These are phyloP conservation scores for Corchorus olitorius DNA, from an alignment of 345 rosid genomes.

Conservation along the genomic window DNA sequence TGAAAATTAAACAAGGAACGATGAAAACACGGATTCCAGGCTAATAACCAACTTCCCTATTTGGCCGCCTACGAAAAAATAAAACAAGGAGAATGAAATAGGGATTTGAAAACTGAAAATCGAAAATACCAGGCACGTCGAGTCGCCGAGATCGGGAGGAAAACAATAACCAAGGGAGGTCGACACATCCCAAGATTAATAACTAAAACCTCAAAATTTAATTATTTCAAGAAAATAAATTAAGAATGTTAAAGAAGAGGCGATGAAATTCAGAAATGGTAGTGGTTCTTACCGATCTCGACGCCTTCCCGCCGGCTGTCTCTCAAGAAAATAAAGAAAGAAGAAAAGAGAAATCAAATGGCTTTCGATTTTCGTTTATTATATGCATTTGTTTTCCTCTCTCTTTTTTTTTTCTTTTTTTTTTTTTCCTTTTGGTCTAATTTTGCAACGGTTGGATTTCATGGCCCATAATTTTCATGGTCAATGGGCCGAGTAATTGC, in stretches of 20 bases:
- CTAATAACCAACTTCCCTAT: neutral
- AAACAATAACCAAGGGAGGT: neutral
- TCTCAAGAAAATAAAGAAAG: conserved; percentile 12
- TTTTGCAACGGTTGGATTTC: no score
- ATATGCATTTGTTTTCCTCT: no score
- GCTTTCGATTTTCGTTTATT: neutral
- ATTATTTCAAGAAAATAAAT: neutral
- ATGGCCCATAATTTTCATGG: no score
- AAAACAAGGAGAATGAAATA: neutral
- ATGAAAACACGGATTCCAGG: neutral
- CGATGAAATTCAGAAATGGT: neutral
- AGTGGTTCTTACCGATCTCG: conserved; percentile 41
- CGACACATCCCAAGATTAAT: neutral
- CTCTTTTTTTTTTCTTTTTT: no score
- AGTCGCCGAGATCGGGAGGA: neutral
- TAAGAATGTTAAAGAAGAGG: neutral
- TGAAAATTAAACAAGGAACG: neutral
- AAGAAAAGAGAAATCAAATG: conserved; percentile 10
- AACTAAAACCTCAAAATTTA: neutral
- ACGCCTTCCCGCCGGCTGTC: conserved; percentile 39
- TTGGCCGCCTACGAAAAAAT: neutral
- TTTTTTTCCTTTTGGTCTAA: no score
- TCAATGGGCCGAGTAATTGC: no score
- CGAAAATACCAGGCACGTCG: neutral
- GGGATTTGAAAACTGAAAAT: neutral